Conservation (phyloP, 2,329 filamentous ascomycete species). For the Talaromyces sp. region DNA sequence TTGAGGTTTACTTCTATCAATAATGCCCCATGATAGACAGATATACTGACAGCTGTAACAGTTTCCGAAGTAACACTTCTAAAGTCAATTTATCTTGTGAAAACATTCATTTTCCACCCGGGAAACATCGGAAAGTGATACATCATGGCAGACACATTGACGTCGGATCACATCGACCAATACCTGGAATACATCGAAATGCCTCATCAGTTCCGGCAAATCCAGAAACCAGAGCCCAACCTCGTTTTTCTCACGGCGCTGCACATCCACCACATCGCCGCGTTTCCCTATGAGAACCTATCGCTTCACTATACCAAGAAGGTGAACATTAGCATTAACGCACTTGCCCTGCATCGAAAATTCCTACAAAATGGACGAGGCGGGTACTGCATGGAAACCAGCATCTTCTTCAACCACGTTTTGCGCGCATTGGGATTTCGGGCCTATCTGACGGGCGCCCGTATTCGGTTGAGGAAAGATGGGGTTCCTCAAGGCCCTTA, state of each 20-base stretch:
- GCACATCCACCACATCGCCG: conserved; percentile 37
- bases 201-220: background rate
- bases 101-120: background rate
- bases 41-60: background rate
- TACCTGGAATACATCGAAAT: background rate
- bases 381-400: conserved; percentile 59
- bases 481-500: conserved; percentile 25
- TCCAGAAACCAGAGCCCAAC: background rate
- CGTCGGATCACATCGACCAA: background rate
- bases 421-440: conserved; percentile 49
- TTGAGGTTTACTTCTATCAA: too few species aligned
- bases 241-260: background rate
- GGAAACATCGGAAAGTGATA: background rate
- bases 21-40: background rate
- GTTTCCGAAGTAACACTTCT: background rate
- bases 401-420: conserved; percentile 51
- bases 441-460: conserved; percentile 49
- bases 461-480: conserved; percentile 30
- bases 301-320: conserved; percentile 47
- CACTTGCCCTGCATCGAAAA: conserved; percentile 42
- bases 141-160: background rate
- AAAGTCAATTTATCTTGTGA: background rate
- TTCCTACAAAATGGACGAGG: conserved; percentile 46
- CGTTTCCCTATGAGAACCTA: conserved; percentile 55
- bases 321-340: conserved; percentile 43